Base-by-base conservation (phyloP, 2,329 filamentous ascomycete species). In the Microdochium bolleyi region DNA sequence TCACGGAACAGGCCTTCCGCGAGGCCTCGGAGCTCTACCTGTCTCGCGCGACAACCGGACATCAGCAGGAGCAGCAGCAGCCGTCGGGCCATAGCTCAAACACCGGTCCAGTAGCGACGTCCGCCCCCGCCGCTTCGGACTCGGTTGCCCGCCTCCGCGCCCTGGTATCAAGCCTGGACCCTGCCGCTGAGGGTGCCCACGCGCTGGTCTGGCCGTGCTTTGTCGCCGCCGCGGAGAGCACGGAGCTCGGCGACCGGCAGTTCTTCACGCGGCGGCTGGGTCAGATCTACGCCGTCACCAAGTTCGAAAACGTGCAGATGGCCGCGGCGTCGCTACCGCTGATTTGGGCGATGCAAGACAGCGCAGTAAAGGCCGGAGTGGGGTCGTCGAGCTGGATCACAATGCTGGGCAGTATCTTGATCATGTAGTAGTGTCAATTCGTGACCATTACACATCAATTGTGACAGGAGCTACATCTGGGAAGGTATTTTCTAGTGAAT, bases 171-270 rank as follows among this genome's bases (percentile, higher is more conserved):
- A 55, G 55, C 5, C 52, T 73, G 4, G 58, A 62, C 4, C 55
- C 61, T 0, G 52, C 60, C 1, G 63, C 60, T 0, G 62, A 63
- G 3, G 69, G 70, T 2, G 61, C 63, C 0, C 70, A 73, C 41
- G 65, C 68, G 1, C 64, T 73, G 0, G 69, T 73, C 0, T 73
- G 71, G 71, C 60, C 67, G 0, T 73, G 65, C 51, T 73, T 73
- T 27, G 62, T 73, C 1, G 70, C 68, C 1, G 69, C 68, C 0
- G 70, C 69, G 0, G 70, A 73, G 52, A 72, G 70, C 38, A 60
- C 60, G 0, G 57, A 66, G 1, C 63, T 64, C 0, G 61, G 62
- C 21, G 67, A 73, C 49, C 59, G 69, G 2, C 51, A 57, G 0
- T 73, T 71, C 25, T 73, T 73, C 48, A 58, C 60, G 0, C 51